Base-by-base conservation (phyloP, 2,329 filamentous ascomycete genomes). In the Aureobasidium mangrovei region DNA sequence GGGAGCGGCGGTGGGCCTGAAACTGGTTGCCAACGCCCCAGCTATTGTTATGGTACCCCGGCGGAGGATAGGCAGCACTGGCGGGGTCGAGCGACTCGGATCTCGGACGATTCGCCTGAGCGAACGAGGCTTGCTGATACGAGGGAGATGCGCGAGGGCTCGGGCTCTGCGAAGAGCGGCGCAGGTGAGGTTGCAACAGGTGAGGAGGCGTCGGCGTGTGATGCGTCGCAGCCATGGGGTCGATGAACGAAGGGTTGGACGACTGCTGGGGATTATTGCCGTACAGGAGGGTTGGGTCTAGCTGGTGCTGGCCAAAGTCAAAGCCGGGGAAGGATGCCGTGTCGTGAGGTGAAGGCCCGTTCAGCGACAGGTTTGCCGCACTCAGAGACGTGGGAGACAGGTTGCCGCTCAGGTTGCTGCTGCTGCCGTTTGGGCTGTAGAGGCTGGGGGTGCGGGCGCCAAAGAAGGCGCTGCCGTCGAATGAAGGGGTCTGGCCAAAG, bases 1-100 rank as follows among this genome's bases (percentile, higher is more conserved):
- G 87, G 36, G 82, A 84, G 64, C 91, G 82, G 62, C 90, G 81
- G 67, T 96, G 91, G n/a, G 81, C 77, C 60, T 88, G 85, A 65
- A 95, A 96, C 36, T 74, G 71, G 61, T 78, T 78, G 64, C 73
- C 75, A 33, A 74, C 73, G 55, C 71, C 69, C 82, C 82, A 85
- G 58, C 85, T 82, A 43, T 72, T 71, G 46, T 74, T 71, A 43
- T 72, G 67, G 41, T 56, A 56, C n/a, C 55, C 55, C 7, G 33
- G 47, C 52, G 73, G 72, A 41, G 77, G 72, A 61, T 78, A 84
- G 47, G 79, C 78, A 2, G 81, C 79, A 59, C 73, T 81, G 6
- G 75, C 72, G 4, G 82, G 82, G 59, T 83, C 81, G 32, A 85
- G 69, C 26, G 81, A 84, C 24, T 69, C 66, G 8, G 67, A 69